Evolutionary conservation across 1,284 basidiomycete genomes (phyloP).

Genomic region (Peniophora sp.): DNA sequence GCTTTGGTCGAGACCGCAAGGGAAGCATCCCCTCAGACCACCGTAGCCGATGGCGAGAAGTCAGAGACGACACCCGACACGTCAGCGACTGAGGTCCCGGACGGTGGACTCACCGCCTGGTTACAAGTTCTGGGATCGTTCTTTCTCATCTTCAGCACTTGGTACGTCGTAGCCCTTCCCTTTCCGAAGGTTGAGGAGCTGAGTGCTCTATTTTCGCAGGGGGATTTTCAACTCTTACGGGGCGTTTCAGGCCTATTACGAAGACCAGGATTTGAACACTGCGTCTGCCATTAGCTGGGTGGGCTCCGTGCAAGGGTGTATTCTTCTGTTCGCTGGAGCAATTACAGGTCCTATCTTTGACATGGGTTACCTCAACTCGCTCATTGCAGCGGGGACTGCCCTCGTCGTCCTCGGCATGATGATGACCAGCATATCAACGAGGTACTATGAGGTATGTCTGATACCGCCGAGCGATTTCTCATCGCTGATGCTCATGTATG

Average conservation of each 20-base stretch:
- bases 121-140: constrained; percentile 13
- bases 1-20: too few relatives aligned
- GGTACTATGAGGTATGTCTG: constrained; percentile 29
- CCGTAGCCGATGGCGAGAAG: too few relatives aligned
- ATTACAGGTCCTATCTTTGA: constrained; percentile 14
- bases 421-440: constrained; percentile 44
- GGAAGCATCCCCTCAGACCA: too few relatives aligned
- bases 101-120: constrained; percentile 12
- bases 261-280: constrained; percentile 6
- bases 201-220: too few relatives aligned
- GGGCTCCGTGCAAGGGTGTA: constrained; percentile 12
- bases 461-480: too few relatives aligned
- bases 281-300: constrained; percentile 15
- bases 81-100: not conserved
- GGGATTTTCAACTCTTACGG: constrained; percentile 15
- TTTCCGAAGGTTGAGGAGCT: too few relatives aligned
- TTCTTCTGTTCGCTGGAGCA: constrained; percentile 10
- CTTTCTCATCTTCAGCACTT: constrained; percentile 14
- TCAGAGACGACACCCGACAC: too few relatives aligned
- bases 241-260: constrained; percentile 14
- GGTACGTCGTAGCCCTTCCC: constrained; percentile 3
- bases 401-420: constrained; percentile 36
- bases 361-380: constrained; percentile 8
- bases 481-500: too few relatives aligned
- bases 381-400: constrained; percentile 10